Percentiles rank a stretch among this genome's conserved stretches.
These are phyloP conservation scores for Arabidopsis hybrid DNA, from an alignment of 441 rosid species.

Conservation along the genomic window DNA sequence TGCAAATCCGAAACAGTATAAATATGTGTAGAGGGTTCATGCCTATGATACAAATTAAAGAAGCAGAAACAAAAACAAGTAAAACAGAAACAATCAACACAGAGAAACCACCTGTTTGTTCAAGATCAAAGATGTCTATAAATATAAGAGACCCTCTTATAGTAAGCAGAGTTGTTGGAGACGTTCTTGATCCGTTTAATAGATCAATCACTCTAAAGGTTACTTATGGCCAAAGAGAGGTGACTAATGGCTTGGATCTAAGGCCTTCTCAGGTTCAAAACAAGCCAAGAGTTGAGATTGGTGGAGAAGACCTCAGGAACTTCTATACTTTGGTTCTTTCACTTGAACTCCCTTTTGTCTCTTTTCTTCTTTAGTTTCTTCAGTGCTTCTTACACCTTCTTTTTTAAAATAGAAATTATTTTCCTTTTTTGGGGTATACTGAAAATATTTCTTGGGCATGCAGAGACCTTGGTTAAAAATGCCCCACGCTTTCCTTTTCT, in stretches of 20 bases:
- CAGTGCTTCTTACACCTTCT: background rate
- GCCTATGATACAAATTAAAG: slow-evolving; percentile 2
- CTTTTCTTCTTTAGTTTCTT: background rate
- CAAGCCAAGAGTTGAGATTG: slow-evolving; percentile 83
- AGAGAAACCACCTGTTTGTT: slow-evolving; percentile 8
- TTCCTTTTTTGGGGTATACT: background rate
- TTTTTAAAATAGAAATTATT: background rate
- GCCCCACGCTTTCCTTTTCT: background rate
- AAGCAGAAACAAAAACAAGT: background rate
- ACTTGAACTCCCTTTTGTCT: background rate
- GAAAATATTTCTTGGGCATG: background rate
- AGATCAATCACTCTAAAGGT: slow-evolving; percentile 60
- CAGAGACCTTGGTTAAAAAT: slow-evolving; percentile 7
- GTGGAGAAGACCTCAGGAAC: slow-evolving; percentile 78
- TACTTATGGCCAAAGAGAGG: slow-evolving; percentile 54
- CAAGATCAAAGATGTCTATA: slow-evolving; percentile 24
- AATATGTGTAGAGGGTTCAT: slow-evolving; percentile 27
- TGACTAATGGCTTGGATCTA: slow-evolving; percentile 74
- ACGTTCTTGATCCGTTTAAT: slow-evolving; percentile 73
- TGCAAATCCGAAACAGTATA: slow-evolving; percentile 33
- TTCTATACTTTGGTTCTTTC: slow-evolving; percentile 76
- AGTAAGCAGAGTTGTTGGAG: slow-evolving; percentile 82
- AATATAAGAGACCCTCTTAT: slow-evolving; percentile 74
- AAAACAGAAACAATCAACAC: background rate
- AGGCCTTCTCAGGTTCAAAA: slow-evolving; percentile 72